Conservation (phyloP, 805 yeast species). For the Metschnikowia amazonensis region DNA sequence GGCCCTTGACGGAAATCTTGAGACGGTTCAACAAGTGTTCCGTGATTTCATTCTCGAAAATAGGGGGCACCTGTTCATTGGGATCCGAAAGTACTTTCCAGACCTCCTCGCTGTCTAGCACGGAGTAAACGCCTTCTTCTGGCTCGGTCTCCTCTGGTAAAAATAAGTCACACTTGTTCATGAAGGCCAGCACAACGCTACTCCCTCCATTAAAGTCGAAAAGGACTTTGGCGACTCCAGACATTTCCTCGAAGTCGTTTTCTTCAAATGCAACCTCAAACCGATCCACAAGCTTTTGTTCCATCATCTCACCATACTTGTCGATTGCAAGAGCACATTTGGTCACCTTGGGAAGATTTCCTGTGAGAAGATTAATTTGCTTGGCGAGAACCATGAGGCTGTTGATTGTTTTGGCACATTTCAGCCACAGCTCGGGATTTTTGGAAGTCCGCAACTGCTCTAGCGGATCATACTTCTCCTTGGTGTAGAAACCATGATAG, state of each 20-base stretch:
- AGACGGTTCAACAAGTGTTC: slow-evolving; percentile 49
- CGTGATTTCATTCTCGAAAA: slow-evolving; percentile 50
- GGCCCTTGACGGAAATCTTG: slow-evolving; percentile 58
- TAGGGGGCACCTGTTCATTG: slow-evolving; percentile 34
- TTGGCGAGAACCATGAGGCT: slow-evolving; percentile 62
- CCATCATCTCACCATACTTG: slow-evolving; percentile 73
- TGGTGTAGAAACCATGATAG: slow-evolving; percentile 71
- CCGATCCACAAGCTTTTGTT: slow-evolving; percentile 59
- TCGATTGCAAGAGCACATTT: slow-evolving; percentile 48
- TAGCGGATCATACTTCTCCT: slow-evolving; percentile 52
- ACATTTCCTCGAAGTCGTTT: slow-evolving; percentile 67
- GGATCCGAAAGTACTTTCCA: slow-evolving; percentile 68
- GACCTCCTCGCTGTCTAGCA: slow-evolving; percentile 42
- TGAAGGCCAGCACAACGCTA: slow-evolving; percentile 76
- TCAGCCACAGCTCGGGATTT: slow-evolving; percentile 47
- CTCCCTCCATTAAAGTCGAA: slow-evolving; percentile 81
- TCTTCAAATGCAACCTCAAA: slow-evolving; percentile 73
- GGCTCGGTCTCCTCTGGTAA: slow-evolving; percentile 37
- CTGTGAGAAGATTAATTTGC: slow-evolving; percentile 45
- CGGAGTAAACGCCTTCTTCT: slow-evolving; percentile 27
- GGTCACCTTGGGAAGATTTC: slow-evolving; percentile 41
- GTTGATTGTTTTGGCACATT: slow-evolving; percentile 66
- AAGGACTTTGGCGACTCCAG: slow-evolving; percentile 68
- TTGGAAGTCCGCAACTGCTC: slow-evolving; percentile 52
- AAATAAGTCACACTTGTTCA: slow-evolving; percentile 74